Evolutionary conservation across 1,139 yeast genomes (phyloP).

Genomic region (Candida tetrigidarum): DNA sequence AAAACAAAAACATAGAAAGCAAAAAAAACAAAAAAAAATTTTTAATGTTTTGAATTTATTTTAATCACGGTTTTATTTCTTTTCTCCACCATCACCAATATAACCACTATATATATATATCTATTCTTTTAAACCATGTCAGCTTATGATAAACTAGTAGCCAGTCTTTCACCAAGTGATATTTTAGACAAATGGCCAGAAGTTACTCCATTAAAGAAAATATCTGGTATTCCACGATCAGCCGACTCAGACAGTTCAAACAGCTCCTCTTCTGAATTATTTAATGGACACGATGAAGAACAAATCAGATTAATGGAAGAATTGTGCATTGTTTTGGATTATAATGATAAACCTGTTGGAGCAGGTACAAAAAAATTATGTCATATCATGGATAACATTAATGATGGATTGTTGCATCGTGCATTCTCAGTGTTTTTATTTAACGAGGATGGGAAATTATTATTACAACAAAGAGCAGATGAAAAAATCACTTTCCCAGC

Average conservation of each 20-base stretch:
- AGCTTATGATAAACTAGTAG: slow-evolving; percentile 57
- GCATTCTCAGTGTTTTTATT: slow-evolving; percentile 95
- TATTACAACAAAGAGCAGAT: slow-evolving; percentile 92
- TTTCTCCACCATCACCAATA: no score
- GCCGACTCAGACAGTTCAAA: slow-evolving; percentile 25
- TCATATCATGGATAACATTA: slow-evolving; percentile 87
- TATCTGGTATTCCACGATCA: slow-evolving; percentile 51
- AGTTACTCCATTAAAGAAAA: slow-evolving; percentile 54
- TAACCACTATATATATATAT: no score
- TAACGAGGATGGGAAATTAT: slow-evolving; percentile 72
- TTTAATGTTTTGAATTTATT: no score
- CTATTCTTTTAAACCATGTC: no score
- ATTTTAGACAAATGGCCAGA: slow-evolving; percentile 67
- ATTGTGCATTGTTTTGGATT: slow-evolving; percentile 90
- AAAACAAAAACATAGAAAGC: no score
- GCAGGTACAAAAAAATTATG: slow-evolving; percentile 94
- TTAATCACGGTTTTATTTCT: no score
- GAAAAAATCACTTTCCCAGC: slow-evolving; percentile 96
- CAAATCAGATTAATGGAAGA: slow-evolving; percentile 97
- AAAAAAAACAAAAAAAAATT: no score
- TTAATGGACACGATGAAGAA: slow-evolving; percentile 89
- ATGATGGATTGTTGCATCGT: slow-evolving; percentile 85
- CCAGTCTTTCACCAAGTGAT: slow-evolving; percentile 48
- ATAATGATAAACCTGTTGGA: slow-evolving; percentile 85
- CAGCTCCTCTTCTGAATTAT: slow-evolving; percentile 37